Evolutionary conservation across 2,329 filamentous ascomycete species (phyloP).

Genomic region (Penicillium sp.): DNA sequence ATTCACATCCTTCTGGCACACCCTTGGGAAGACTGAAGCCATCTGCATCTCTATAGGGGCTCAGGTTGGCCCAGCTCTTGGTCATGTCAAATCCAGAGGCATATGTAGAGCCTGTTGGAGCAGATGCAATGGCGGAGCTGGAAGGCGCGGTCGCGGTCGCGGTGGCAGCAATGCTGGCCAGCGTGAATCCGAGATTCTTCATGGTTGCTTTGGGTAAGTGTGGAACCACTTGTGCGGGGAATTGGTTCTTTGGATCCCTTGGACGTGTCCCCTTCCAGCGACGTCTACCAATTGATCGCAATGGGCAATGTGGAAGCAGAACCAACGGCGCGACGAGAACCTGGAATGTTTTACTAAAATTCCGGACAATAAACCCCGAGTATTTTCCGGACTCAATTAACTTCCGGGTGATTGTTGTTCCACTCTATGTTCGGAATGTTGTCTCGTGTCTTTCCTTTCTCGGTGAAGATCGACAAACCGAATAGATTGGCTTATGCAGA

Average conservation of each 20-base stretch:
- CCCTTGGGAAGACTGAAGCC: conserved; percentile 36
- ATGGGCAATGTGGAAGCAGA: not conserved
- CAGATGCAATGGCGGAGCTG: conserved; percentile 1
- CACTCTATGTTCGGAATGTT: not conserved
- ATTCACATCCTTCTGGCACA: conserved; percentile 56
- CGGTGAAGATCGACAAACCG: not conserved
- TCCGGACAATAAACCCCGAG: not conserved
- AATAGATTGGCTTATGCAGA: not conserved
- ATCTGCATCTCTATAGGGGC: conserved; percentile 30
- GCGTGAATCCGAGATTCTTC: not conserved
- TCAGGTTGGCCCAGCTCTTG: conserved; percentile 33
- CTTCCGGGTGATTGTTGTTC: not conserved
- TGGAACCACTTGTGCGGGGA: not conserved
- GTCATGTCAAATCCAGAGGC: conserved; percentile 33
- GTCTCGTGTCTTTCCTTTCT: not conserved
- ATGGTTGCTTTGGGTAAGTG: not conserved
- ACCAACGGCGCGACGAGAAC: not conserved
- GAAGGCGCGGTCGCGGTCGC: not conserved
- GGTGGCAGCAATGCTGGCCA: not conserved
- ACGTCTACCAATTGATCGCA: not conserved
- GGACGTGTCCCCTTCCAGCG: not conserved
- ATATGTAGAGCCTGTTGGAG: conserved; percentile 26
- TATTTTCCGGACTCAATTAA: not conserved
- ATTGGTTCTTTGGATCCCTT: not conserved
- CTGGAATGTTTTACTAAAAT: not conserved